Evolutionary conservation across 2,329 filamentous ascomycete genomes (phyloP).

Genomic region (Cercospora zeae-maydis): DNA sequence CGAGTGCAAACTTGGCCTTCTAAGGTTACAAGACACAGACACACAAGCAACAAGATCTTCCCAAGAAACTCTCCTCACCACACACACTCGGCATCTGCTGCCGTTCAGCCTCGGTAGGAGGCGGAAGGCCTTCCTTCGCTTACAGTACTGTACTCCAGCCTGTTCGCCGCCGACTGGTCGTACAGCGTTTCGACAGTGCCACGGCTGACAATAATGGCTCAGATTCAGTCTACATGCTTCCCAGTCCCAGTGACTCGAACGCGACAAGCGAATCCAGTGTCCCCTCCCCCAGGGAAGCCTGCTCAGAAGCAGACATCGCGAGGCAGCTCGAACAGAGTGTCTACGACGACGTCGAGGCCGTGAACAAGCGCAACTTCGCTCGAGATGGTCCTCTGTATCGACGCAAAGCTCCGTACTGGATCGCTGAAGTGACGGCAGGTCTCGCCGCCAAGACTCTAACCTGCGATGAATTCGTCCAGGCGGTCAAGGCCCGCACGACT

Average conservation of each 20-base stretch:
- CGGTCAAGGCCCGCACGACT: constrained; percentile 1
- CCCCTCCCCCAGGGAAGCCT: background rate
- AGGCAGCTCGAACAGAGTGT: constrained; percentile 12
- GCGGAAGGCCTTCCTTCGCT: background rate
- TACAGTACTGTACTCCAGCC: background rate
- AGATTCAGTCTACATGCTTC: background rate
- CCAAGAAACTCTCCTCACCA: background rate
- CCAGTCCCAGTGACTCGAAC: constrained; percentile 5
- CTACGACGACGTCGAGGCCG: constrained; percentile 14
- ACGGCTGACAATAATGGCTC: background rate
- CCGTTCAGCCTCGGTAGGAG: background rate
- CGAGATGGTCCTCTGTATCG: constrained; percentile 7
- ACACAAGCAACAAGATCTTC: background rate
- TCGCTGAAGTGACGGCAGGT: constrained; percentile 7
- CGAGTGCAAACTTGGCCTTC: background rate
- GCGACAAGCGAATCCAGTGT: background rate
- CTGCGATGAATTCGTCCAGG: constrained; percentile 11
- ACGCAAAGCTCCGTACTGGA: constrained; percentile 17
- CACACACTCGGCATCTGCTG: background rate
- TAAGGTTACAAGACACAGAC: background rate
- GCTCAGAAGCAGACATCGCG: constrained; percentile 1
- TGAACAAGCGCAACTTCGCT: constrained; percentile 13
- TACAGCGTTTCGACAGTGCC: background rate
- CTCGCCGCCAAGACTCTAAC: constrained; percentile 7
- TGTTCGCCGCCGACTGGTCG: background rate